A percentile compares a stretch with the other conserved stretches of the same genome.
Conservation (phyloP, 768 basidiomycete genomes). For the Lyophyllum semitale region DNA sequence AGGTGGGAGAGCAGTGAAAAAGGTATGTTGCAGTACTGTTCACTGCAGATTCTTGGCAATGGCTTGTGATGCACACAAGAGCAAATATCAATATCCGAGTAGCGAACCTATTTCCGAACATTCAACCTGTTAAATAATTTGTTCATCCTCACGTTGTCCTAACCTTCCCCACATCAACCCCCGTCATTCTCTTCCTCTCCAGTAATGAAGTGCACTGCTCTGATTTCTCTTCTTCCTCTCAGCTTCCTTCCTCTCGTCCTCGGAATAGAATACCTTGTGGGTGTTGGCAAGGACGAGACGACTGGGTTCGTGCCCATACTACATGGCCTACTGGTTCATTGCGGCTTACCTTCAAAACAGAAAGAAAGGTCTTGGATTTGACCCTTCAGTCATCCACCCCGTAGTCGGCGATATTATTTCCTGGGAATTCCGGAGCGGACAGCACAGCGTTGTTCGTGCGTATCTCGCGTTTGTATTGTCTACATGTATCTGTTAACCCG, state of each 20-base stretch:
- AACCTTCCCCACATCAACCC: not conserved
- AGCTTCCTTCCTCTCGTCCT: slow-evolving; percentile 24
- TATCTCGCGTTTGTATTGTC: slow-evolving; percentile 4
- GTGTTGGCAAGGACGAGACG: slow-evolving; percentile 42
- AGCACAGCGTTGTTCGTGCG: slow-evolving; percentile 41
- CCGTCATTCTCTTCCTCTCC: not conserved
- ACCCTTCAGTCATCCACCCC: slow-evolving; percentile 40
- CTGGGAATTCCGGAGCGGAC: slow-evolving; percentile 40
- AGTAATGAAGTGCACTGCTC: slow-evolving; percentile 14
- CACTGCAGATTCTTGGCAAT: not conserved
- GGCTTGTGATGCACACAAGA: not conserved
- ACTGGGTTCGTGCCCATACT: slow-evolving; percentile 33
- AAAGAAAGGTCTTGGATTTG: slow-evolving; percentile 42
- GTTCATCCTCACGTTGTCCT: not conserved
- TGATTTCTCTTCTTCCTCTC: slow-evolving; percentile 13
- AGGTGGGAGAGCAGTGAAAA: no score
- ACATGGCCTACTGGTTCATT: not conserved
- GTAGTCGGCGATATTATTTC: slow-evolving; percentile 33
- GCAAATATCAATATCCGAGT: not conserved
- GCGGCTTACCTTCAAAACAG: slow-evolving; percentile 17
- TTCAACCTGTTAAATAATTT: no score
- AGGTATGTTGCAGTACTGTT: no score
- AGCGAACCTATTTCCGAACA: not conserved
- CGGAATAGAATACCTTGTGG: slow-evolving; percentile 34
- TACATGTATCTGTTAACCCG: not conserved